These are phyloP conservation scores for Allantophomopsis cytisporea DNA, from an alignment of 2,329 filamentous ascomycete species.

Conservation along the genomic window DNA sequence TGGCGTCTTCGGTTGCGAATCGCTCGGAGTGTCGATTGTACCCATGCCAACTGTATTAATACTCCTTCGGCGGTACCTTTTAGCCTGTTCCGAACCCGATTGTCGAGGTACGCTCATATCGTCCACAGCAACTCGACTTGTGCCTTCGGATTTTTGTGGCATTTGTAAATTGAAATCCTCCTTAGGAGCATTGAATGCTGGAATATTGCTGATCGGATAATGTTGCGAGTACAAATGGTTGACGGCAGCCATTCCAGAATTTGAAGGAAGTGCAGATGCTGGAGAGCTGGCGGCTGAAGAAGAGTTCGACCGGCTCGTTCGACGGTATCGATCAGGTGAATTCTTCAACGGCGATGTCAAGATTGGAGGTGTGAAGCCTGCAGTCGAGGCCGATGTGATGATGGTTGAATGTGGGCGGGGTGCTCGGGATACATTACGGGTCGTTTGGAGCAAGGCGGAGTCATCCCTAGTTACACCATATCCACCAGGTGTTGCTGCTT, in stretches of 20 bases:
- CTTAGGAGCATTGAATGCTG: constrained; percentile 12
- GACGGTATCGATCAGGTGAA: constrained; percentile 74
- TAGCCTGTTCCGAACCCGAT: constrained; percentile 25
- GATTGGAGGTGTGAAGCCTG: constrained; percentile 31
- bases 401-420: constrained; percentile 23
- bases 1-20: constrained; percentile 6
- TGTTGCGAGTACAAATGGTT: constrained; percentile 39
- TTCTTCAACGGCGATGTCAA: constrained; percentile 45
- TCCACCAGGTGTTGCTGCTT: constrained; percentile 23
- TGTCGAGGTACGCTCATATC: constrained; percentile 8
- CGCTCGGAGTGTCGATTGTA: constrained; percentile 4
- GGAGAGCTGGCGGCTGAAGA: constrained; percentile 8
- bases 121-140: constrained; percentile 9
- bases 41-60: constrained; percentile 49
- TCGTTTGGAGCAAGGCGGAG: constrained; percentile 26
- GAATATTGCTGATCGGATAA: constrained; percentile 20
- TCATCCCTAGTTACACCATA: constrained; percentile 37
- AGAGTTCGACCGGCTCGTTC: constrained; percentile 26
- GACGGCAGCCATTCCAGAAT: constrained; percentile 38
- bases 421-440: constrained; percentile 9
- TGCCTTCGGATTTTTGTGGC: constrained; percentile 10
- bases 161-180: constrained; percentile 10
- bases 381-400: constrained; percentile 31
- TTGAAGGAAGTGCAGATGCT: constrained; percentile 30
- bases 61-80: constrained; percentile 70